These are phyloP conservation scores for Trypanosoma congolense DNA, from an alignment of 208 protist genomes.

Conservation along the genomic window DNA sequence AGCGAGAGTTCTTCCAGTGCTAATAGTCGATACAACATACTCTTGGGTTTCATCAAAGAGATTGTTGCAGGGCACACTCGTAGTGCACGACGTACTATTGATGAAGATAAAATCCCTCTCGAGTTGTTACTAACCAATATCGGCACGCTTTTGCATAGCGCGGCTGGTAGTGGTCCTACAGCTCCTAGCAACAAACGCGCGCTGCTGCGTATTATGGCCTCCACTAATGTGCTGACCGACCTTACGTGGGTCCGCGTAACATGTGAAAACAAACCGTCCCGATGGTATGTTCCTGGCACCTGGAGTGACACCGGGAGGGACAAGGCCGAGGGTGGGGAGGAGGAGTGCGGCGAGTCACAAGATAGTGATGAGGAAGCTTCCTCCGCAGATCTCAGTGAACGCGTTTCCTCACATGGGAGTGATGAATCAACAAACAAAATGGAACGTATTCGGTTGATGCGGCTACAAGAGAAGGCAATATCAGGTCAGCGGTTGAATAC, in stretches of 20 bases:
- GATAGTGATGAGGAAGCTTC: constrained; percentile 28
- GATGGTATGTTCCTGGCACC: constrained; percentile 56
- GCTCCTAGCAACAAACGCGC: constrained; percentile 30
- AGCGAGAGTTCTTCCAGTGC: constrained; percentile 10
- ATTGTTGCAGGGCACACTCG: constrained; percentile 55
- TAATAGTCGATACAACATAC: constrained; percentile 41
- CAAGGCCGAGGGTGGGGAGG: constrained; percentile 6
- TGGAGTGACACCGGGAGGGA: constrained; percentile 22
- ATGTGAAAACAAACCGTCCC: constrained; percentile 44
- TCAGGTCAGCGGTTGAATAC: constrained; percentile 70
- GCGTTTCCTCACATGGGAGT: not conserved
- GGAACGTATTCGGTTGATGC: constrained; percentile 41
- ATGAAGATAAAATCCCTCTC: constrained; percentile 45
- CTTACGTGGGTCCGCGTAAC: constrained; percentile 46
- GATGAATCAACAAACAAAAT: constrained; percentile 15
- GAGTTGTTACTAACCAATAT: constrained; percentile 58
- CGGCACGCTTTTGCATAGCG: constrained; percentile 36
- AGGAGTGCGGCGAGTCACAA: constrained; percentile 21
- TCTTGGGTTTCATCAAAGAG: constrained; percentile 64
- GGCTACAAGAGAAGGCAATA: constrained; percentile 56
- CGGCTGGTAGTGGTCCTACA: not conserved
- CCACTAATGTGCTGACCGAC: constrained; percentile 41
- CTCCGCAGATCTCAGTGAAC: not conserved
- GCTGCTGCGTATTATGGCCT: constrained; percentile 54
- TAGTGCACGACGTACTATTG: constrained; percentile 31